These are phyloP conservation scores for Corylus americana DNA, from an alignment of 306 rosid species.

Conservation along the genomic window DNA sequence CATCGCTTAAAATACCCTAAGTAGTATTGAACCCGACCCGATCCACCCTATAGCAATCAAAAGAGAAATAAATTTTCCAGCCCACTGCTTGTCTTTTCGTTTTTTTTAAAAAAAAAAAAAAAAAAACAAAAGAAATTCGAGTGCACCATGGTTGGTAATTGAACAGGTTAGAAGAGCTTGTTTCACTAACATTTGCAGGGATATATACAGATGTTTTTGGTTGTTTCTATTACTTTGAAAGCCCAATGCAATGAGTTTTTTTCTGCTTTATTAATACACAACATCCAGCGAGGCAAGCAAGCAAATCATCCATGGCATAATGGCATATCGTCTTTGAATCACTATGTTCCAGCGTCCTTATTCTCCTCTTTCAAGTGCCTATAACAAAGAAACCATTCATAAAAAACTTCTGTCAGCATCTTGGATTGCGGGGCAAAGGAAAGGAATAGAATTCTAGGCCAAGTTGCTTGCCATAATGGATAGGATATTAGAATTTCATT, in stretches of 20 bases:
- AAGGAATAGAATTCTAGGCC: background rate
- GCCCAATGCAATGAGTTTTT: background rate
- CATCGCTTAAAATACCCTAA: too few species aligned
- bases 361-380: background rate
- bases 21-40: too few species aligned
- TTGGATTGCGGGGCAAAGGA: background rate
- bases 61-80: too few species aligned
- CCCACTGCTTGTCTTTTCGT: too few species aligned
- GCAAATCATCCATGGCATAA: background rate
- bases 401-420: background rate
- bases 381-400: background rate
- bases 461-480: background rate
- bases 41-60: too few species aligned
- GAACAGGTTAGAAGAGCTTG: background rate
- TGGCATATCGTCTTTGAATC: background rate
- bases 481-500: background rate
- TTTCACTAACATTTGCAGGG: background rate
- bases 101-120: too few species aligned
- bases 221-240: background rate
- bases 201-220: background rate
- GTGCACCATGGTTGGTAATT: too few species aligned
- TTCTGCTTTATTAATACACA: background rate
- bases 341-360: background rate
- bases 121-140: too few species aligned
- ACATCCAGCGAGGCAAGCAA: background rate